Percentiles rank a stretch among this genome's conserved stretches.
These are phyloP conservation scores for Croton setiger DNA, from an alignment of 441 rosid species.

Conservation along the genomic window DNA sequence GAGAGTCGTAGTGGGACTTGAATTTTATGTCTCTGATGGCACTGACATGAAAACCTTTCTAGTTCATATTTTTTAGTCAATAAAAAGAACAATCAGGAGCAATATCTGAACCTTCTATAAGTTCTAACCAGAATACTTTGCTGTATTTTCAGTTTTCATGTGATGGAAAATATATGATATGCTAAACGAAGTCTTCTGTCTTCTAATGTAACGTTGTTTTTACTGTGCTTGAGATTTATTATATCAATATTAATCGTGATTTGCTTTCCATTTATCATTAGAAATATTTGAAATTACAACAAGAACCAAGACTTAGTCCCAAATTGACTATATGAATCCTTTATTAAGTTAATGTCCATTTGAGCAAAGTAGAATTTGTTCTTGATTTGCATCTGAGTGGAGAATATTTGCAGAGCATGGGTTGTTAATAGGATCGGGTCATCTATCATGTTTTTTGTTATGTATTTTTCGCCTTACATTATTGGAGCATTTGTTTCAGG, in stretches of 20 bases:
- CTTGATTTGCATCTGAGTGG: neutral
- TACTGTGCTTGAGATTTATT: neutral
- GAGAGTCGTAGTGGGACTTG: neutral
- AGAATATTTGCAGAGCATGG: neutral
- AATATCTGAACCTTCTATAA: neutral
- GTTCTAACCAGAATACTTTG: too few relatives aligned
- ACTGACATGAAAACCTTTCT: neutral
- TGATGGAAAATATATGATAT: neutral
- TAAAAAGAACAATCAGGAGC: neutral
- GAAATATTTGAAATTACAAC: neutral
- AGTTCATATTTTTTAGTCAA: too few relatives aligned
- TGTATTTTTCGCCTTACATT: neutral
- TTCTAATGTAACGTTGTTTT: neutral
- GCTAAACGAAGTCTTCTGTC: neutral
- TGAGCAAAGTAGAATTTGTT: neutral
- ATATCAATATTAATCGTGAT: neutral
- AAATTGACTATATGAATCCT: too few relatives aligned
- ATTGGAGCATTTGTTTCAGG: conserved; percentile 39
- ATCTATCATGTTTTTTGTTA: too few relatives aligned
- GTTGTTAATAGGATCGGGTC: too few relatives aligned
- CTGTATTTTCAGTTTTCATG: too few relatives aligned
- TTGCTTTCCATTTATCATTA: neutral
- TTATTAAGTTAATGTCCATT: too few relatives aligned
- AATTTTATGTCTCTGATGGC: neutral
- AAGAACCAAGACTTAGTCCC: too few relatives aligned